A percentile compares a stretch with the other conserved stretches of the same genome.
Conservation (phyloP, 441 rosid genomes). For the Gossypium schwendimanii region DNA sequence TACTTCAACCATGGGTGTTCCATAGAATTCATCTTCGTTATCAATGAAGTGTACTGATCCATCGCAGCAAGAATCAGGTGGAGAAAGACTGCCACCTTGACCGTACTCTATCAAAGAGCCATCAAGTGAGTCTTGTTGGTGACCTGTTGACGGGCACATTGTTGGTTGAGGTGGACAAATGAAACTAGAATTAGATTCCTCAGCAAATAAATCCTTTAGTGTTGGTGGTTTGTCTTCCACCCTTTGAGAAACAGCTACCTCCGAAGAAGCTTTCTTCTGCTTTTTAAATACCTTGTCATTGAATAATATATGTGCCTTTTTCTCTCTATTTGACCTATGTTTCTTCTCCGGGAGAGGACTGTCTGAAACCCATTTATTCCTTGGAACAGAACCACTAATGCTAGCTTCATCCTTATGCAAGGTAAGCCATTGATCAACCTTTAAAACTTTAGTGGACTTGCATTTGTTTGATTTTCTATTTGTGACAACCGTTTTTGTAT, state of each 20-base stretch:
- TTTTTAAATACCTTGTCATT: constrained; percentile 13
- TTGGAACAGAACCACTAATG: constrained; percentile 17
- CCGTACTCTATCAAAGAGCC: constrained; percentile 10
- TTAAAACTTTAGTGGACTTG: constrained; percentile 25
- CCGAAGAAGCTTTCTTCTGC: constrained; percentile 16
- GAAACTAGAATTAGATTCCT: constrained; percentile 21
- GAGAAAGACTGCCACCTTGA: constrained; percentile 16
- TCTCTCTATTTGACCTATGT: constrained; percentile 11
- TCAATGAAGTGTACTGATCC: constrained; percentile 16
- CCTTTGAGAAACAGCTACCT: constrained; percentile 23
- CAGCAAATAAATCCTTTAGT: constrained; percentile 37
- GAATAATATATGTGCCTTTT: constrained; percentile 5
- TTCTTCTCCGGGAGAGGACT: constrained; percentile 26
- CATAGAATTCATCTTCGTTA: constrained; percentile 15
- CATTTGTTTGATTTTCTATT: constrained; percentile 10
- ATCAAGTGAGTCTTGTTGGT: constrained; percentile 12
- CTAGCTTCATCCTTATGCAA: constrained; percentile 26
- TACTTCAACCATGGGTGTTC: constrained; percentile 14
- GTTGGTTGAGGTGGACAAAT: constrained; percentile 22
- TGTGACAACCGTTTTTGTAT: constrained; percentile 27
- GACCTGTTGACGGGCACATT: constrained; percentile 16
- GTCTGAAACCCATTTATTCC: constrained; percentile 25
- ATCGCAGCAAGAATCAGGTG: constrained; percentile 12
- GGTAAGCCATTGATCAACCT: constrained; percentile 42
- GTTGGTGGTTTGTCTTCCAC: constrained; percentile 22